These are phyloP conservation scores for Aspergillus texensis DNA, from an alignment of 2,329 filamentous ascomycete species.

Conservation along the genomic window DNA sequence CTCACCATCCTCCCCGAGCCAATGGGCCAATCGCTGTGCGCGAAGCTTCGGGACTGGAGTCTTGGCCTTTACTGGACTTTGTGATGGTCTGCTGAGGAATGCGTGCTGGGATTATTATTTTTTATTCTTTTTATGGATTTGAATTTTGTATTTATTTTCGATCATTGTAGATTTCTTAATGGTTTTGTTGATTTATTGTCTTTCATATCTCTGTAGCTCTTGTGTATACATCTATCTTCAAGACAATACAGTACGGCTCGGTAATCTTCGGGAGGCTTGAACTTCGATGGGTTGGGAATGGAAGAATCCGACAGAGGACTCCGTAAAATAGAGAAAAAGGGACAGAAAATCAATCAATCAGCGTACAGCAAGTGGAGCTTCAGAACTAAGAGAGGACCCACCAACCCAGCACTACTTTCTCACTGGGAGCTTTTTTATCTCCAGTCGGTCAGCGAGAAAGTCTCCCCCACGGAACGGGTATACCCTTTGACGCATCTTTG, in stretches of 20 bases:
- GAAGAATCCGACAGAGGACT: neutral
- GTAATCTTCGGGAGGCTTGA: neutral
- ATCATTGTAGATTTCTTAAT: neutral
- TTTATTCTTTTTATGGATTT: neutral
- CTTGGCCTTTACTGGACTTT: slow-evolving; percentile 6
- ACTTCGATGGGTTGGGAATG: neutral
- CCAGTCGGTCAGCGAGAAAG: slow-evolving; percentile 13
- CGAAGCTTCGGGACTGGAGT: slow-evolving; percentile 2
- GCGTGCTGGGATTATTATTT: neutral
- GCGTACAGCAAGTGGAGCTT: slow-evolving; percentile 11
- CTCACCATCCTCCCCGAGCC: slow-evolving; percentile 2
- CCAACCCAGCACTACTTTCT: neutral
- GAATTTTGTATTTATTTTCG: neutral
- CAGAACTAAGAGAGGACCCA: slow-evolving; percentile 7
- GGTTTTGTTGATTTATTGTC: neutral
- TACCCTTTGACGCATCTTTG: slow-evolving; percentile 37
- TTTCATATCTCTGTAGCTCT: neutral
- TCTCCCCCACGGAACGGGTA: slow-evolving; percentile 32
- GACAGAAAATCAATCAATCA: slow-evolving; percentile 10
- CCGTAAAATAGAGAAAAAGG: slow-evolving; percentile 6
- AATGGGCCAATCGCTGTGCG: slow-evolving; percentile 5
- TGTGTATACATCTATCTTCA: neutral
- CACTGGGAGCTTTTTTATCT: slow-evolving; percentile 19
- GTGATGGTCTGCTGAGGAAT: neutral
- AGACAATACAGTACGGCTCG: neutral